Evolutionary conservation across 2,329 filamentous ascomycete genomes (phyloP).

Genomic region (Botrytis aclada): DNA sequence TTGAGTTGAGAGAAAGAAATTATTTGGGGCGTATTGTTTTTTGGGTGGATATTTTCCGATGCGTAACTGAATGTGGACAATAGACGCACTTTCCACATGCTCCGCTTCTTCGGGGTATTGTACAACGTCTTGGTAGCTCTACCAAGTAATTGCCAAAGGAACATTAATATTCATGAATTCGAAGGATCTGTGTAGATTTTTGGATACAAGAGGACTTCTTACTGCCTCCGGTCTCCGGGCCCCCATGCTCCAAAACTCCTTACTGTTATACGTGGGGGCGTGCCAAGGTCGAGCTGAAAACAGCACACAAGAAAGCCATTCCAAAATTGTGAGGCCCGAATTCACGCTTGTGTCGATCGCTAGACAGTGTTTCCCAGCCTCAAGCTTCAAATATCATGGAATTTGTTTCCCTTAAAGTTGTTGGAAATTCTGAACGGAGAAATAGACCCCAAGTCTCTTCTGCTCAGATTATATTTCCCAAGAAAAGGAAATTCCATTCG

Average conservation of each 20-base stretch:
- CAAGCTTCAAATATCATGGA: too few relatives aligned
- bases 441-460: not conserved
- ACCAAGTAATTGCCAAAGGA: not conserved
- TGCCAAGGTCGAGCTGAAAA: constrained; percentile 17
- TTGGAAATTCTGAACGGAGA: not conserved
- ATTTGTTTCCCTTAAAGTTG: too few relatives aligned
- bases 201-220: not conserved
- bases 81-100: not conserved
- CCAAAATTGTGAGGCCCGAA: not conserved
- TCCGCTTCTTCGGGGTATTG: not conserved
- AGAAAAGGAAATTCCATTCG: not conserved
- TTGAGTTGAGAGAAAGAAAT: not conserved
- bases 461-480: not conserved
- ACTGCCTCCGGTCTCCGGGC: not conserved
- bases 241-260: not conserved
- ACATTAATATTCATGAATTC: not conserved
- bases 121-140: not conserved
- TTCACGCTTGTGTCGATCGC: not conserved
- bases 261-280: not conserved
- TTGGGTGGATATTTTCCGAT: not conserved
- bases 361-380: not conserved
- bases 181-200: not conserved
- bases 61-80: not conserved
- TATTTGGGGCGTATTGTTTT: not conserved
- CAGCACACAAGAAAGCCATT: not conserved